Conservation (phyloP, 2,329 filamentous ascomycete genomes). For the Cercospora canescens region DNA sequence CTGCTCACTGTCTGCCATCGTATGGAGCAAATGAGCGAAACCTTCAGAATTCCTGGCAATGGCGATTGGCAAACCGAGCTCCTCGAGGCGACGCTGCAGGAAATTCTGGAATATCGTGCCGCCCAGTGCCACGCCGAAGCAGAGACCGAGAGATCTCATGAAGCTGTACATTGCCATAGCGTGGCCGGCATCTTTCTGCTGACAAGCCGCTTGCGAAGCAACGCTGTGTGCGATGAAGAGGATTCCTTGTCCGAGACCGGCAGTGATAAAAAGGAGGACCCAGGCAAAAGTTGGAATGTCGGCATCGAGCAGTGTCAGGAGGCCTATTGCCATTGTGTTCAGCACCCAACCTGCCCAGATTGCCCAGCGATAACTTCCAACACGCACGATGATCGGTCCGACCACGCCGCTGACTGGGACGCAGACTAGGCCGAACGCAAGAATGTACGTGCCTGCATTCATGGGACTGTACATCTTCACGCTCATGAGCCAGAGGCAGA, state of each 20-base stretch:
- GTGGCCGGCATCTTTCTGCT: slow-evolving; percentile 36
- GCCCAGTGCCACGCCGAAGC: slow-evolving; percentile 50
- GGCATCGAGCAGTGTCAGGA: slow-evolving; percentile 43
- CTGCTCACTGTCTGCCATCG: slow-evolving; percentile 15
- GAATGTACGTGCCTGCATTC: slow-evolving; percentile 41
- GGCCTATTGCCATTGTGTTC: slow-evolving; percentile 44
- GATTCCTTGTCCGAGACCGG: slow-evolving; percentile 45
- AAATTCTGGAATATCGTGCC: slow-evolving; percentile 44
- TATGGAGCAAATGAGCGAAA: slow-evolving; percentile 21
- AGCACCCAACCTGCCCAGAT: slow-evolving; percentile 34
- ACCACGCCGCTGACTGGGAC: slow-evolving; percentile 28
- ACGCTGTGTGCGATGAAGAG: slow-evolving; percentile 45
- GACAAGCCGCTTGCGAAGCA: slow-evolving; percentile 42
- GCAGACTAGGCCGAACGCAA: slow-evolving; percentile 38
- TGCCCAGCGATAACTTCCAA: slow-evolving; percentile 31
- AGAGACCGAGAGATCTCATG: slow-evolving; percentile 49
- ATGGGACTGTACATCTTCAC: slow-evolving; percentile 43
- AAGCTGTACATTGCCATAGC: slow-evolving; percentile 49
- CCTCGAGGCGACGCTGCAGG: slow-evolving; percentile 17
- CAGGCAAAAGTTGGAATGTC: slow-evolving; percentile 41
- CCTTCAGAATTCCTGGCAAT: slow-evolving; percentile 27
- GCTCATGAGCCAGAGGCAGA: slow-evolving; percentile 45
- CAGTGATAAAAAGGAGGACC: slow-evolving; percentile 46
- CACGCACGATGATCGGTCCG: slow-evolving; percentile 34
- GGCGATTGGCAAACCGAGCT: slow-evolving; percentile 10